Evolutionary conservation across 352 stramenopile genomes (phyloP), one percentile per base, ranked within the genome.

Genomic region (Nothophytophthora sp.): DNA sequence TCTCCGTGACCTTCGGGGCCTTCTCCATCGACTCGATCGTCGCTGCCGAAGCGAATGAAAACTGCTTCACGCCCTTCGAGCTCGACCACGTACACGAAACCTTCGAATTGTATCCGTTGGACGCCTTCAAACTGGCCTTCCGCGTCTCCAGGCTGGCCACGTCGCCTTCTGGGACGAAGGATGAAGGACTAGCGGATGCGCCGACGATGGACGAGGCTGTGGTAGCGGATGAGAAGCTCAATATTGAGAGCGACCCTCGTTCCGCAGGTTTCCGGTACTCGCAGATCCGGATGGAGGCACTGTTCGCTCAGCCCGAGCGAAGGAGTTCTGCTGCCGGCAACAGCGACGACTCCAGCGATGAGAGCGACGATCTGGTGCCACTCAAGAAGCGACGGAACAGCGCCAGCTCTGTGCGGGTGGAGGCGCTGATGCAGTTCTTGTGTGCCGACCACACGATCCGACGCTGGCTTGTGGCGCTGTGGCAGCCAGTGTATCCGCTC

Each of bases 281-380:
- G 7, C 66, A 80, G 20, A 91, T 93, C 50, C 72, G 83, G 32
- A 86, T 89, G 73, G 77, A 90, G 35, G 80, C 82, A 30, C 69
- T 93, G 11, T 93, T 88, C 41, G 69, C 76, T 9, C 48, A 72
- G 4, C 67, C 70, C 40, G 40, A 70, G 36, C 36, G 44, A 39
- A n/a, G n/a, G n/a, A 50, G 19, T 33, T 55, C 51, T 15, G 47
- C 38, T 24, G 42, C 28, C 27, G 41, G 44, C 40, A 19, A 53
- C 28, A 46, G 32, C 24, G 51, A 64, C 30, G 48, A 62, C 27
- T 63, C 55, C 9, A 60, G 59, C 27, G 49, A 68, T 37, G 49
- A 68, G 15, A 65, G 44, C 36, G 57, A 73, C 20, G 58, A 24
- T 24, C 19, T 58, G 15, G 43, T 41, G 13, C 50, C 39, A 33